A percentile compares a stretch with the other conserved stretches of the same genome.
phyloP scores from a whole-genome alignment of 257 asterid genomes.

The Salvia miltiorrhiza region DNA sequence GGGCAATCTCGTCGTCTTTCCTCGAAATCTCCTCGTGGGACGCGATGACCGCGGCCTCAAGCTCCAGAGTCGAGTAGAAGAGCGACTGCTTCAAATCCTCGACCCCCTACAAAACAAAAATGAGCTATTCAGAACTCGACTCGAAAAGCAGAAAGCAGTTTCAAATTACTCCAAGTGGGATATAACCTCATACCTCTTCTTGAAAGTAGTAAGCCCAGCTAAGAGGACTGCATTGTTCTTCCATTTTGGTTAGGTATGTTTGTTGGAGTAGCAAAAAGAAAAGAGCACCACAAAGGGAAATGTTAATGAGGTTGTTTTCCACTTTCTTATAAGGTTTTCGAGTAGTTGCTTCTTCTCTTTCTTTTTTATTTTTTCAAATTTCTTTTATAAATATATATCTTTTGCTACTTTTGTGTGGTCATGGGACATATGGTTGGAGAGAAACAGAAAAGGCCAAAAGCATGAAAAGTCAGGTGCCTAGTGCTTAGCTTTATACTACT shows the following conservation, averaged over 20 bases:
- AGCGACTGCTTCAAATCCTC: constrained; percentile 79
- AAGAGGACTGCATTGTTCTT: constrained; percentile 83
- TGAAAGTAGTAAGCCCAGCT: constrained; percentile 67
- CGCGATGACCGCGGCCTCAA: constrained; percentile 63
- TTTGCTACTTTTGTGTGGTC: constrained; percentile 29
- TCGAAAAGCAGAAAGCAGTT: not conserved
- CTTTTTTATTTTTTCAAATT: not conserved
- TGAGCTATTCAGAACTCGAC: not conserved
- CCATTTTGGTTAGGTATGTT: constrained; percentile 38
- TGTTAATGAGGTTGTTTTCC: constrained; percentile 42
- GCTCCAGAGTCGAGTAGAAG: constrained; percentile 70
- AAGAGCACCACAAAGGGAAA: constrained; percentile 43
- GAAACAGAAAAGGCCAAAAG: constrained; percentile 69
- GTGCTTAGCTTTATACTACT: constrained; percentile 40
- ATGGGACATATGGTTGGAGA: constrained; percentile 64
- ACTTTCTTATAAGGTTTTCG: constrained; percentile 40
- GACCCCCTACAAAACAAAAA: constrained; percentile 44
- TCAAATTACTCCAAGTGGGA: not conserved
- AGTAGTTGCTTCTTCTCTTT: constrained; percentile 23
- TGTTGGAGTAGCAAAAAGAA: constrained; percentile 28
- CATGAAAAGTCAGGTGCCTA: constrained; percentile 52
- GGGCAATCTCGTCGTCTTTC: constrained; percentile 78
- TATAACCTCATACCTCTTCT: constrained; percentile 50
- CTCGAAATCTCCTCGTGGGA: constrained; percentile 78
- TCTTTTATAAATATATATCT: not conserved